phyloP scores from a whole-genome alignment of 2,329 filamentous ascomycete genomes.

The Pezicula rhizophila region DNA sequence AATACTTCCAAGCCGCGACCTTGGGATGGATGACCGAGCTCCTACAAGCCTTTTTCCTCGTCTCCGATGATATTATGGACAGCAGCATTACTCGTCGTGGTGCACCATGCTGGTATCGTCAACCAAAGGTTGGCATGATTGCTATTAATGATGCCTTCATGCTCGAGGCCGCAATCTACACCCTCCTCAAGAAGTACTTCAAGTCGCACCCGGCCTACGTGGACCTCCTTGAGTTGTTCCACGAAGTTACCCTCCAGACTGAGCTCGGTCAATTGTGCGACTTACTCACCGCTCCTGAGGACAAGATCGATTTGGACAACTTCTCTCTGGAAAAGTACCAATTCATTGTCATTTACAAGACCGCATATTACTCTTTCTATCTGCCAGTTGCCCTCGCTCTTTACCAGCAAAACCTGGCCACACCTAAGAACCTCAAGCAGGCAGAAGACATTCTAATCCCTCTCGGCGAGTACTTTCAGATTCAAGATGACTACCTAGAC shows the following conservation, averaged over 20 bases:
- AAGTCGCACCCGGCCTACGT: conserved; percentile 79
- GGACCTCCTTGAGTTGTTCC: conserved; percentile 92
- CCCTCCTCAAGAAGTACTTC: conserved; percentile 91
- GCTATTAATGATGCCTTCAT: conserved; percentile 99
- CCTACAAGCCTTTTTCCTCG: conserved; percentile 97
- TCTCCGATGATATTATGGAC: conserved; percentile 99
- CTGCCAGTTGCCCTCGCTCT: conserved; percentile 89
- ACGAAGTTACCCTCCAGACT: conserved; percentile 88
- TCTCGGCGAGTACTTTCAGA: conserved; percentile 98
- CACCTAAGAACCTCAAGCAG: conserved; percentile 80
- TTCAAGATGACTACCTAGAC: conserved; percentile 98
- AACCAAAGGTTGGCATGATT: conserved; percentile 83
- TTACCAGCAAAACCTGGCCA: conserved; percentile 78
- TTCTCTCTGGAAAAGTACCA: conserved; percentile 93
- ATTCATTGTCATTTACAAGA: conserved; percentile 99
- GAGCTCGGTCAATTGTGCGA: conserved; percentile 94
- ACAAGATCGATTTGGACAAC: conserved; percentile 86
- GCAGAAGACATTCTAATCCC: conserved; percentile 90
- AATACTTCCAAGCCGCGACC: conserved; percentile 83
- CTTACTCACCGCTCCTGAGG: conserved; percentile 91
- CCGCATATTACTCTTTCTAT: conserved; percentile 98
- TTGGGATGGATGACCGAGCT: conserved; percentile 98
- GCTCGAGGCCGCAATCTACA: conserved; percentile 86
- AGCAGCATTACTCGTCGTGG: conserved; percentile 88
- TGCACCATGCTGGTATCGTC: conserved; percentile 93